Base-by-base conservation (phyloP, 129 eudicot genomes). In the Tagetes erecta region DNA sequence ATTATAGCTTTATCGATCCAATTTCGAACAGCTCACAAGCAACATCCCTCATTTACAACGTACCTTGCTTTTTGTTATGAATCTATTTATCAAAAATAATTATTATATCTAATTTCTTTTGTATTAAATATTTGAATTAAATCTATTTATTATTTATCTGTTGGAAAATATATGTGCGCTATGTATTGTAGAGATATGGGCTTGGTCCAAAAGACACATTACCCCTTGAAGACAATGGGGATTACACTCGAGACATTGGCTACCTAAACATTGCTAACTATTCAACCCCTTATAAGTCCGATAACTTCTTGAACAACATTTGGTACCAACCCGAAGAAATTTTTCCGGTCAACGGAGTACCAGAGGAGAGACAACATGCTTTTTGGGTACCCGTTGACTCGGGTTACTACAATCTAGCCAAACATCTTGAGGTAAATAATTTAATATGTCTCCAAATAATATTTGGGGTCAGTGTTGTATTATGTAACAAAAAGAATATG, bases 291-390 rank as follows among this genome's bases (percentile, higher is more conserved):
- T 36, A 0, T 3, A 35, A 11, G 3, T 57, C 70, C 20, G 78
- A 76, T 40, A 89, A 89, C 66, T 50, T 82, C 0, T 73, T 86
- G 42, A 86, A 82, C 84, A 79, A 44, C 40, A 75, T 80, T 31
- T 89, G 96, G 87, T 86, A 73, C 68, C 89, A 89, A 73, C 89
- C 84, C 2, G 91, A 89, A 44, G 96, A 86, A 53, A 45, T 86
- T 5, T 89, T 84, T 55, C 89, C 91, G 2, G 73, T 82, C 5
- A 83, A 84, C 27, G 87, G 87, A 42, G 33, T 41, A 14, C 86
- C 89, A 4, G 87, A 89, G 63, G 64, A 71, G 13, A 80, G 96
- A 64, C 86, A 86, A 49, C 91, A 89, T 30, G 75, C 35, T 10
- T 84, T 89, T 76, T 89, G 91, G 96, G 79, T 86, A 0, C 87